A percentile compares a stretch with the other conserved stretches of the same genome.
These are phyloP conservation scores for Mucor ambiguus DNA, from an alignment of 371 early-diverging fungal species.

Conservation along the genomic window DNA sequence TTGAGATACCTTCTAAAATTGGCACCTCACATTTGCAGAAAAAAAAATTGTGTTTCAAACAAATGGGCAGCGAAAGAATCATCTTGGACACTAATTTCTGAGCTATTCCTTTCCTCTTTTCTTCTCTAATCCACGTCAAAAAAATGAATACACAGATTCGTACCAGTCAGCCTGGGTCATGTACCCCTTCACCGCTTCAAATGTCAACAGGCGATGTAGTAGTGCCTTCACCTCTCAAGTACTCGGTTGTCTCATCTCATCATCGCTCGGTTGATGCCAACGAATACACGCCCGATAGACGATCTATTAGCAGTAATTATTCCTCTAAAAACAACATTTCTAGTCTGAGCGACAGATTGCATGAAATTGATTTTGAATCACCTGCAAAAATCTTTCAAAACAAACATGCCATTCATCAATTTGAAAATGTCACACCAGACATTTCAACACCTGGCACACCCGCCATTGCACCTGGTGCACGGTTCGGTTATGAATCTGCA, in stretches of 20 bases:
- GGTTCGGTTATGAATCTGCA: not conserved
- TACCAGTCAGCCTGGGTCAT: not conserved
- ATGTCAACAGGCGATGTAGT: slow-evolving; percentile 3
- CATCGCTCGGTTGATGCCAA: not conserved
- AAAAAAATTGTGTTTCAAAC: slow-evolving; percentile 12
- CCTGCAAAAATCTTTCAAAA: slow-evolving; percentile 43
- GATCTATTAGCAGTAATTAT: not conserved
- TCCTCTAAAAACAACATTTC: not conserved
- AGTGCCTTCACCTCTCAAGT: not conserved
- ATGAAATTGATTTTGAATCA: slow-evolving; percentile 33
- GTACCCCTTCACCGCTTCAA: slow-evolving; percentile 6
- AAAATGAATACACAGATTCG: not conserved
- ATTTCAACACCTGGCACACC: slow-evolving; percentile 38
- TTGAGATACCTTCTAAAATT: slow-evolving; percentile 2
- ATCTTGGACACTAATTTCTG: slow-evolving; percentile 3
- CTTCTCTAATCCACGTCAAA: not conserved
- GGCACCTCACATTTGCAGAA: not conserved
- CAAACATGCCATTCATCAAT: slow-evolving; percentile 34
- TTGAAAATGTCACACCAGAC: slow-evolving; percentile 45
- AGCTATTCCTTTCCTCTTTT: not conserved
- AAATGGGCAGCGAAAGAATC: not conserved
- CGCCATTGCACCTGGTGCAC: not conserved
- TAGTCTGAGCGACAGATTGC: slow-evolving; percentile 23
- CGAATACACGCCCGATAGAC: not conserved
- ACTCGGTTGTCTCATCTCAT: not conserved